Evolutionary conservation across 768 basidiomycete species (phyloP).

Genomic region (Russula sp.): DNA sequence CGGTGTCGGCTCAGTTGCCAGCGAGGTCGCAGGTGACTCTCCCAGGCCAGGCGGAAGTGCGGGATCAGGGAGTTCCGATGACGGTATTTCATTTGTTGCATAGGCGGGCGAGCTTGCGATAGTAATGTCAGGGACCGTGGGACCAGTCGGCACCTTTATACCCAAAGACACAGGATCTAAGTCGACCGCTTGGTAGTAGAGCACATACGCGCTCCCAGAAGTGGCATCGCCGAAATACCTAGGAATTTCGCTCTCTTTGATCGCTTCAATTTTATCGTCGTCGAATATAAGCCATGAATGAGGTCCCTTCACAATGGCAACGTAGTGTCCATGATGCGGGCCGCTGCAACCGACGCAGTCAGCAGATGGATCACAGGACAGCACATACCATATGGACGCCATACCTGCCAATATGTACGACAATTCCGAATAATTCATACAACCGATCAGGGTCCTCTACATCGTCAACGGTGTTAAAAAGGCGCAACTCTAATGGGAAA

Average conservation of each 20-base stretch:
- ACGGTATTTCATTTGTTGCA: slow-evolving; percentile 3
- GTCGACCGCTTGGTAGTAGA: slow-evolving; percentile 95
- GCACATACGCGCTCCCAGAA: slow-evolving; percentile 88
- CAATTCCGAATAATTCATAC: slow-evolving; percentile 92
- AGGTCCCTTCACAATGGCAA: slow-evolving; percentile 86
- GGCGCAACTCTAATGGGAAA: slow-evolving; percentile 88
- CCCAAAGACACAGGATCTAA: slow-evolving; percentile 74
- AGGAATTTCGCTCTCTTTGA: slow-evolving; percentile 85
- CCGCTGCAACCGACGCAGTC: slow-evolving; percentile 52
- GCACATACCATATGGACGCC: slow-evolving; percentile 33
- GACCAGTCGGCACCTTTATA: slow-evolving; percentile 43
- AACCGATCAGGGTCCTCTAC: slow-evolving; percentile 85
- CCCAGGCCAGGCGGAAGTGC: slow-evolving; percentile 24
- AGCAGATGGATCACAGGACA: slow-evolving; percentile 16
- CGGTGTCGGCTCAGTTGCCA: background rate
- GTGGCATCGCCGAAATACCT: slow-evolving; percentile 93
- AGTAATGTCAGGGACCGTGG: slow-evolving; percentile 28
- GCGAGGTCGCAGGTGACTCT: background rate
- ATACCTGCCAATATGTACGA: slow-evolving; percentile 98
- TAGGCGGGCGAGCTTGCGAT: slow-evolving; percentile 14
- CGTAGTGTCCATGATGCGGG: slow-evolving; percentile 98
- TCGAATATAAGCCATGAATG: slow-evolving; percentile 95
- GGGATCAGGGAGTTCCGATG: slow-evolving; percentile 7
- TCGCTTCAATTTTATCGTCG: slow-evolving; percentile 86
- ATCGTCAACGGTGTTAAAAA: slow-evolving; percentile 97